These are phyloP conservation scores for Primulina huaijiensis DNA, from an alignment of 257 asterid species.

Conservation along the genomic window DNA sequence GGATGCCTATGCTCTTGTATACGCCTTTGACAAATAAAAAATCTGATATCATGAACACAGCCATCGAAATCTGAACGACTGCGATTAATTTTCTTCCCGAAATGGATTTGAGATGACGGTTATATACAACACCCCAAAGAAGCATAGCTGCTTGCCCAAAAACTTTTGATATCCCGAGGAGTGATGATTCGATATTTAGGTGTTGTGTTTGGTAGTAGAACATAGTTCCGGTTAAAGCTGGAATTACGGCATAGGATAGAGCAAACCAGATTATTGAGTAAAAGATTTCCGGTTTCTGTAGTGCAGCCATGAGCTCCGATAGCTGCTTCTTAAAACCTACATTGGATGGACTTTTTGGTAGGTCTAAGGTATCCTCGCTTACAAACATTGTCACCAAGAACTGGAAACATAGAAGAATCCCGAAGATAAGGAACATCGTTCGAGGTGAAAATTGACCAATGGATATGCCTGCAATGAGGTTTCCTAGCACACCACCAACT, in stretches of 20 bases:
- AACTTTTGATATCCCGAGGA: constrained; percentile 86
- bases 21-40: constrained; percentile 71
- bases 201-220: constrained; percentile 91
- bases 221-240: constrained; percentile 87
- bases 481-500: constrained; percentile 79
- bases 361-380: constrained; percentile 60
- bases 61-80: constrained; percentile 67
- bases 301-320: constrained; percentile 54
- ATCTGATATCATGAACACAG: constrained; percentile 67
- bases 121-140: constrained; percentile 74
- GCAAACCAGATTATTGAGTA: constrained; percentile 75
- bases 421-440: constrained; percentile 52
- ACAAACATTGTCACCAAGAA: constrained; percentile 57
- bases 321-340: constrained; percentile 50
- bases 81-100: constrained; percentile 66
- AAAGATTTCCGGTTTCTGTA: constrained; percentile 61
- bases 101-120: constrained; percentile 54
- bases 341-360: constrained; percentile 55
- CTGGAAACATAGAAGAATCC: constrained; percentile 57
- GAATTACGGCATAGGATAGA: constrained; percentile 70
- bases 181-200: constrained; percentile 67
- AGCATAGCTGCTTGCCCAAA: constrained; percentile 91
- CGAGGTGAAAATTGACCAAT: constrained; percentile 53
- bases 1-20: constrained; percentile 58
- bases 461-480: constrained; percentile 65